Conservation (phyloP, 768 basidiomycete species). For the Hydnum rufescens region DNA sequence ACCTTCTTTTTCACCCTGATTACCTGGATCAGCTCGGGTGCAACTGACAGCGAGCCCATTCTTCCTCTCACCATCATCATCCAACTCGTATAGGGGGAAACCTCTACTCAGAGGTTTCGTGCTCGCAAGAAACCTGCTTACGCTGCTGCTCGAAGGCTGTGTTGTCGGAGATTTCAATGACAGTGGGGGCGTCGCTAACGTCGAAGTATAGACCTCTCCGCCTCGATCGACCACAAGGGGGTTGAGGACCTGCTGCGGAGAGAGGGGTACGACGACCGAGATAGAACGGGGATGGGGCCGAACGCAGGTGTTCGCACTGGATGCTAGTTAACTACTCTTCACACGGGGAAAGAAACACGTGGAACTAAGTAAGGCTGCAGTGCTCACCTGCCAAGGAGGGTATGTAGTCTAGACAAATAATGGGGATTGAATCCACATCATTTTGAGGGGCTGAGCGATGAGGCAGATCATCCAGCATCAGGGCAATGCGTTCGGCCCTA, state of each 20-base stretch:
- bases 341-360: neutral
- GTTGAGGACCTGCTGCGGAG: neutral
- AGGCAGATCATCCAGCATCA: slow-evolving; percentile 74
- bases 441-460: slow-evolving; percentile 39
- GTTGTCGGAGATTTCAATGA: too few relatives aligned
- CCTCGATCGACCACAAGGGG: neutral
- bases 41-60: too few relatives aligned
- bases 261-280: neutral
- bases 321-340: neutral
- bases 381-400: neutral
- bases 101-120: too few relatives aligned
- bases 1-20: too few relatives aligned
- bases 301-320: neutral
- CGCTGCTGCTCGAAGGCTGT: too few relatives aligned
- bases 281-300: neutral
- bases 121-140: too few relatives aligned
- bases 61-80: too few relatives aligned
- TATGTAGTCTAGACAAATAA: neutral
- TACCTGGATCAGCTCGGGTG: too few relatives aligned
- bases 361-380: neutral
- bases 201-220: too few relatives aligned
- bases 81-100: too few relatives aligned
- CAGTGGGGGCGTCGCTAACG: too few relatives aligned
- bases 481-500: slow-evolving; percentile 54
- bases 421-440: neutral